Evolutionary conservation across 2,329 filamentous ascomycete genomes (phyloP).

Genomic region (Stagonosporopsis tanaceti): DNA sequence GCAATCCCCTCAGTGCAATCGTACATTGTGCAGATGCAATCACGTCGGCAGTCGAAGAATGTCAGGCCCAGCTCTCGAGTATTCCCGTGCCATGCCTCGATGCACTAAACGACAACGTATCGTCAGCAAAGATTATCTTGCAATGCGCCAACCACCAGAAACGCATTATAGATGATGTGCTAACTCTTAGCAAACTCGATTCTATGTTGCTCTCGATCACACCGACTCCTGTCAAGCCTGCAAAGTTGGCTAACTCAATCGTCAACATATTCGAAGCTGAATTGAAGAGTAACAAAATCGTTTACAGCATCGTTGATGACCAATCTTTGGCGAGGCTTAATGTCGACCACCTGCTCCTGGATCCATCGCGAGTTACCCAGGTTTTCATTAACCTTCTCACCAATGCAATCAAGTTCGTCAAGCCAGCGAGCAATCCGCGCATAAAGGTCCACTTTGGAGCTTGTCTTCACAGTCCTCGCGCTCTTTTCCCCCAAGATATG

Average conservation of each 20-base stretch:
- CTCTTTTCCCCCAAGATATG: constrained; percentile 37
- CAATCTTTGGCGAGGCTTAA: constrained; percentile 46
- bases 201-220: constrained; percentile 55
- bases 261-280: constrained; percentile 52
- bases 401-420: constrained; percentile 54
- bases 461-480: constrained; percentile 29
- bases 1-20: constrained; percentile 55
- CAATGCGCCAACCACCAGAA: constrained; percentile 58
- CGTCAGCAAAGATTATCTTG: constrained; percentile 54
- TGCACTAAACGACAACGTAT: constrained; percentile 40
- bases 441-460: constrained; percentile 53
- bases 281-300: constrained; percentile 43
- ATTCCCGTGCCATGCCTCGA: constrained; percentile 38
- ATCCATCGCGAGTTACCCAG: constrained; percentile 62
- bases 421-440: constrained; percentile 41
- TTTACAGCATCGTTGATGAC: constrained; percentile 45
- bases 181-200: constrained; percentile 57
- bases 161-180: constrained; percentile 58
- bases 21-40: constrained; percentile 57
- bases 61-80: constrained; percentile 27
- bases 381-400: constrained; percentile 83
- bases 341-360: constrained; percentile 52
- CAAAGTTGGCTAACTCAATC: constrained; percentile 48
- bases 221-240: constrained; percentile 50
- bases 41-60: constrained; percentile 46